Evolutionary conservation across 306 rosid genomes (phyloP).

Genomic region (Gillenia trifoliata): DNA sequence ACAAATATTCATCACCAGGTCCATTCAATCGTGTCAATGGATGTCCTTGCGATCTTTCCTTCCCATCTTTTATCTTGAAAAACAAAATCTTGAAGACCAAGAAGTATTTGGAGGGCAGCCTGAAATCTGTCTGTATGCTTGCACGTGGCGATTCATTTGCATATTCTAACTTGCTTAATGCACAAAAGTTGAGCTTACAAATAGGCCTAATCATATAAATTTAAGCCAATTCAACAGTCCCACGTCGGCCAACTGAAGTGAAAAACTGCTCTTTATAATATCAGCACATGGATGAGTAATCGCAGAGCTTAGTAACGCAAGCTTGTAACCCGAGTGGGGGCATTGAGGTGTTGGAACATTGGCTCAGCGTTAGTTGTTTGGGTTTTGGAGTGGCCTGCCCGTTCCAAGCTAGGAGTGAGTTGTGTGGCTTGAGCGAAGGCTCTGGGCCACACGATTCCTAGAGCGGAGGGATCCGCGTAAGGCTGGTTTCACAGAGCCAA

Average conservation of each 20-base stretch:
- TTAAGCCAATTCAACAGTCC: no score
- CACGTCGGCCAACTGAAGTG: no score
- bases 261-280: no score
- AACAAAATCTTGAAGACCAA: neutral
- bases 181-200: no score
- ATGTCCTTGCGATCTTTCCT: neutral
- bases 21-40: neutral
- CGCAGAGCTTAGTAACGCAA: no score
- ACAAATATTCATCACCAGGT: neutral
- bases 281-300: no score
- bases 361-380: no score
- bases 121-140: neutral
- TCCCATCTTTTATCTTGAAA: neutral
- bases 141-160: neutral
- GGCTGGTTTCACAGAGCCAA: neutral
- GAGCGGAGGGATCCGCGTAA: neutral
- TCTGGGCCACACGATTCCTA: neutral
- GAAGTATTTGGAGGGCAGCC: neutral
- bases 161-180: neutral
- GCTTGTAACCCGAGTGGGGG: no score
- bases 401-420: no score
- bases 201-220: no score
- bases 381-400: no score
- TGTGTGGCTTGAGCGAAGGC: neutral
- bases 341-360: no score